A percentile compares a stretch with the other conserved stretches of the same genome.
Conservation (phyloP, 805 yeast genomes). For the Myxozyma vanderwaltii region DNA sequence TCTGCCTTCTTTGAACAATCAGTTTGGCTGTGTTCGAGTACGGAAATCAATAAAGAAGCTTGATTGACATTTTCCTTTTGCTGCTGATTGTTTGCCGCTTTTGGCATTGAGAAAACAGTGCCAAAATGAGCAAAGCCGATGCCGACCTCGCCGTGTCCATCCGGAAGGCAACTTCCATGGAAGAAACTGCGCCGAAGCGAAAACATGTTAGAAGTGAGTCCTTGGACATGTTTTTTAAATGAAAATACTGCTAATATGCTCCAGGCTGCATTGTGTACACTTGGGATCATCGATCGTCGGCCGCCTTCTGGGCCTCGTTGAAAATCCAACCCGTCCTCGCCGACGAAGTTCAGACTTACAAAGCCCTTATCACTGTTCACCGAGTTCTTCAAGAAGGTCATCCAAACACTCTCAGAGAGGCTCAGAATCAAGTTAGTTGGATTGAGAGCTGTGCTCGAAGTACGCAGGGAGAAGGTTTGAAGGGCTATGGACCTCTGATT, state of each 20-base stretch:
- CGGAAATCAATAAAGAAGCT: too few species aligned
- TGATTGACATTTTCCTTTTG: too few species aligned
- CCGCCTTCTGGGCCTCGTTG: conserved; percentile 77
- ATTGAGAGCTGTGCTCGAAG: conserved; percentile 67
- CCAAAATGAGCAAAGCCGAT: conserved; percentile 23
- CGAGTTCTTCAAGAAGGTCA: conserved; percentile 99
- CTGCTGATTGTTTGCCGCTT: neutral
- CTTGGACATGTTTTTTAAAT: neutral
- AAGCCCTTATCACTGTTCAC: conserved; percentile 81
- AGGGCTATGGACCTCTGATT: conserved; percentile 70
- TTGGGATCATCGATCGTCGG: conserved; percentile 89
- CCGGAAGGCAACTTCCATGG: conserved; percentile 79
- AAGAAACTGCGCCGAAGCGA: conserved; percentile 90
- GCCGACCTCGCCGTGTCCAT: conserved; percentile 52
- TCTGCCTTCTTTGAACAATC: neutral
- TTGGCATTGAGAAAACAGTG: neutral
- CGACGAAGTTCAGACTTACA: conserved; percentile 83
- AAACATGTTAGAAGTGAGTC: conserved; percentile 73
- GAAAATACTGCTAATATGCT: neutral
- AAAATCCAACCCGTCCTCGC: conserved; percentile 76
- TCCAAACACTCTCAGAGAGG: conserved; percentile 77
- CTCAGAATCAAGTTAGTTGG: conserved; percentile 76
- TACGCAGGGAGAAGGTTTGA: conserved; percentile 46
- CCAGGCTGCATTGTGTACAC: conserved; percentile 90
- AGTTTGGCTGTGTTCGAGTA: too few species aligned